Evolutionary conservation across 768 basidiomycete genomes (phyloP), one percentile per base, ranked within the genome.

Genomic region (Leucosporidium yakuticum): DNA sequence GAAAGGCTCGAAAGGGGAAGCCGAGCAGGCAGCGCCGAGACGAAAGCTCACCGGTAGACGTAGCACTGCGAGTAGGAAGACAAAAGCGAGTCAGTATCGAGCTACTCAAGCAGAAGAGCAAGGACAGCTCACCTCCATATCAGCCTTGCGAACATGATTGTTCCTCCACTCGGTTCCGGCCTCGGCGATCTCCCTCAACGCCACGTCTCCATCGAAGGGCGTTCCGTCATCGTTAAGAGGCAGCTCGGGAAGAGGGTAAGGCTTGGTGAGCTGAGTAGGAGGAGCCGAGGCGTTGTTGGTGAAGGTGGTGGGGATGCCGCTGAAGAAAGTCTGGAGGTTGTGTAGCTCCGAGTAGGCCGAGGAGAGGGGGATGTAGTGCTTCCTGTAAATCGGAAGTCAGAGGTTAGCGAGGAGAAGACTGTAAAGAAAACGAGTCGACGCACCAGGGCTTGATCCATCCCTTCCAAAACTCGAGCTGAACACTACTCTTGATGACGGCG

Each of bases 101-200:
- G 1, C 14, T 58, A 31, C 51, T 25, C 21, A 34, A 36, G 50
- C 54, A 50, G 55, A 62, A 60, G 39, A 57, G 29, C 53, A 64
- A 51, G 53, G 39, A 32, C 36, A 39, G 36, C 58, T 80, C 50
- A 68, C 88, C 84, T 97, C 91, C 89, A 96, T 92, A 80, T 97
- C 95, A 64, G 87, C 82, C 64, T 84, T 86, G 60, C 95, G 80
- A 32, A 90, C 91, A 25, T 91, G 83, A 1, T 86, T 88, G 74
- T 85, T 84, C 78, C 89, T 91, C 95, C 95, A 98, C 67, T 89
- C 84, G 76, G 92, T 87, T n/a, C 95, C 94, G 2, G 92, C 91
- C 53, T 87, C 81, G 0, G 95, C 94, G 49, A 98, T 95, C 73
- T 89, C 84, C 49, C 86, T 82, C 61, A 74, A 31, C n/a, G 70